Conservation (phyloP, 164 flowering plant species). For the Vitis cinerea region DNA sequence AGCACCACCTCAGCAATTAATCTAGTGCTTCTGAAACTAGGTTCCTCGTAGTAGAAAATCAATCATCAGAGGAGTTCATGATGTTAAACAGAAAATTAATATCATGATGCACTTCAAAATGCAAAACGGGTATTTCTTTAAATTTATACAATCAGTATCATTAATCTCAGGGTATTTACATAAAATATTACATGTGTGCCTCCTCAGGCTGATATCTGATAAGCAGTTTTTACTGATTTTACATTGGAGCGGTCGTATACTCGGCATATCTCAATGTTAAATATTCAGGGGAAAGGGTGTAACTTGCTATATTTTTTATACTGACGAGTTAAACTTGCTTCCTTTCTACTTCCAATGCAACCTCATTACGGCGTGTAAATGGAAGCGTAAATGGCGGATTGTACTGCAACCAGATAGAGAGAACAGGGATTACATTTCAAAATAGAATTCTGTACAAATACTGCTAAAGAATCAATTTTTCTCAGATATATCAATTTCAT, state of each 20-base stretch:
- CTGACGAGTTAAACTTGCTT: conserved; percentile 31
- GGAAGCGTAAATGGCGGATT: conserved; percentile 96
- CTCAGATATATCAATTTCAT: not conserved
- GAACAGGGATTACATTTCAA: not conserved
- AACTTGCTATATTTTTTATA: not conserved
- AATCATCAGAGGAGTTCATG: not conserved
- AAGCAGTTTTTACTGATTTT: not conserved
- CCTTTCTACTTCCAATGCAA: conserved; percentile 75
- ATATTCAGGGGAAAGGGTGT: not conserved
- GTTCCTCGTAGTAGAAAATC: not conserved
- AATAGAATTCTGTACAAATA: not conserved
- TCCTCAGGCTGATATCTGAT: not conserved
- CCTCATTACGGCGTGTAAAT: conserved; percentile 86
- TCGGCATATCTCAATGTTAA: no score
- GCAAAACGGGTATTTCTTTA: not conserved
- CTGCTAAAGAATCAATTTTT: not conserved
- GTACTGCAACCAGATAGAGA: conserved; percentile 56
- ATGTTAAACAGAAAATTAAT: not conserved
- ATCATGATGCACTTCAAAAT: not conserved
- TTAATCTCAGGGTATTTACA: not conserved
- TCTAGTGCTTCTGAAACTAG: not conserved
- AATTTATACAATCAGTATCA: not conserved
- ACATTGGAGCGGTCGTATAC: not conserved
- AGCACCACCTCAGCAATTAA: not conserved
- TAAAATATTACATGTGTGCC: not conserved